Evolutionary conservation across 768 basidiomycete genomes (phyloP).

Genomic region (Trametes coccinea): DNA sequence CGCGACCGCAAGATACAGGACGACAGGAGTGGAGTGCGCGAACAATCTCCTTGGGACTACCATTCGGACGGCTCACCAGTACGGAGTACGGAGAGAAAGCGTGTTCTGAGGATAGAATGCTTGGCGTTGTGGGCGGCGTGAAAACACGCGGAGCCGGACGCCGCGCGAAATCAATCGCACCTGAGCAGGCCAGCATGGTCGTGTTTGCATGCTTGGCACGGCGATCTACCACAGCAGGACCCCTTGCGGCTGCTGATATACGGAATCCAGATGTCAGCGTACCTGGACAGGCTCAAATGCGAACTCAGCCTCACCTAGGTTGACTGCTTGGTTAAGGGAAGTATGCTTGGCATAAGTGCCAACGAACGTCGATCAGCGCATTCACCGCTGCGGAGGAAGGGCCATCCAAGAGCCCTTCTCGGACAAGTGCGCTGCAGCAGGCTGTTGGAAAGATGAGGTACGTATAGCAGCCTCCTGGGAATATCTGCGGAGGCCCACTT

Average conservation of each 20-base stretch:
- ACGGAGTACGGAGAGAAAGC: too few species aligned
- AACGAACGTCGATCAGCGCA: not conserved
- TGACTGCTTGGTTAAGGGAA: too few species aligned
- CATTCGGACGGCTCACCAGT: too few species aligned
- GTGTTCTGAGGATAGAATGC: not conserved
- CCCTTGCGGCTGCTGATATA: not conserved
- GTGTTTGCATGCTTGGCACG: not conserved
- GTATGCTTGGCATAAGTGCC: not conserved
- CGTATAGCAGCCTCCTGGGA: not conserved
- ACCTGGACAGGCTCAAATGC: too few species aligned
- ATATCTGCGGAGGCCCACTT: not conserved
- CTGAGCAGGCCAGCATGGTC: too few species aligned
- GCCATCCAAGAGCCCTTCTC: slow-evolving; percentile 11
- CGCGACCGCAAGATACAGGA: too few species aligned
- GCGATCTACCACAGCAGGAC: not conserved
- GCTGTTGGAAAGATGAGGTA: not conserved
- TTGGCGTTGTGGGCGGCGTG: slow-evolving; percentile 4
- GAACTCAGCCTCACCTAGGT: not conserved
- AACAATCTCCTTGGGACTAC: too few species aligned
- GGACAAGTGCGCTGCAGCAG: slow-evolving; percentile 2
- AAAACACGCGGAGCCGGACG: too few species aligned
- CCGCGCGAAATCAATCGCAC: too few species aligned
- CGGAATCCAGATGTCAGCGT: too few species aligned
- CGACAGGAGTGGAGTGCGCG: too few species aligned
- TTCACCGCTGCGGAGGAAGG: slow-evolving; percentile 19